phyloP scores from a whole-genome alignment of 768 basidiomycete genomes.

The Leucosporidium yakuticum region DNA sequence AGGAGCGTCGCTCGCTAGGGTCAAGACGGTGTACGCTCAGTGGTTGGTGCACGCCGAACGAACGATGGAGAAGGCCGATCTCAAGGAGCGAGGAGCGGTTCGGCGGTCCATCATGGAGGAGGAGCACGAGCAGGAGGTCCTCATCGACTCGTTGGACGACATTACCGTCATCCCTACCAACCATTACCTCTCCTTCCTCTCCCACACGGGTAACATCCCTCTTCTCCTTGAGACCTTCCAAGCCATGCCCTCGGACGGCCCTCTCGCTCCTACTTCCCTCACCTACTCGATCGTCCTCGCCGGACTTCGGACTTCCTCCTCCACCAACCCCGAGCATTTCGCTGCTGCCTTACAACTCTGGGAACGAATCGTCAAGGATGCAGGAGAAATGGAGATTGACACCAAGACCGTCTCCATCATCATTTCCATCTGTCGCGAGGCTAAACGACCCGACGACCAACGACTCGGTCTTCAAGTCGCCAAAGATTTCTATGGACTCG shows the following conservation, averaged over 20 bases:
- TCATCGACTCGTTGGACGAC: not conserved
- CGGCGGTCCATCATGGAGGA: not conserved
- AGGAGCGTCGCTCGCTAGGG: conserved; percentile 6
- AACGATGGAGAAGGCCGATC: not conserved
- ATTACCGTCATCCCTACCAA: conserved; percentile 18
- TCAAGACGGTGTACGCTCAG: conserved; percentile 27
- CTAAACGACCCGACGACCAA: conserved; percentile 4
- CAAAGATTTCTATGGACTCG: conserved; percentile 4
- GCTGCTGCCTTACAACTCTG: not conserved
- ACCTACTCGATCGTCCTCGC: conserved; percentile 21
- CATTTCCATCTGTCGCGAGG: conserved; percentile 7
- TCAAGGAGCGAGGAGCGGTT: not conserved
- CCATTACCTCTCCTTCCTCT: conserved; percentile 26
- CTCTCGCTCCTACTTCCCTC: conserved; percentile 3
- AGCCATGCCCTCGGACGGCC: conserved; percentile 6
- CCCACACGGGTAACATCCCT: conserved; percentile 2
- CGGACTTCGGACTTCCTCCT: conserved; percentile 5
- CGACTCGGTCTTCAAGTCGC: not conserved
- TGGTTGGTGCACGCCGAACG: conserved; percentile 16
- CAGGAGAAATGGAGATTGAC: not conserved
- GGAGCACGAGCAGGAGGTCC: not conserved
- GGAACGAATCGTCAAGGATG: not conserved
- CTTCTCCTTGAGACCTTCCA: conserved; percentile 18
- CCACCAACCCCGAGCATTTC: not conserved
- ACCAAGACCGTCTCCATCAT: conserved; percentile 2